Percentiles rank a stretch among this genome's conserved stretches.
Evolutionary conservation across 805 yeast genomes (phyloP).

Genomic region (Wickerhamiella musiphila): DNA sequence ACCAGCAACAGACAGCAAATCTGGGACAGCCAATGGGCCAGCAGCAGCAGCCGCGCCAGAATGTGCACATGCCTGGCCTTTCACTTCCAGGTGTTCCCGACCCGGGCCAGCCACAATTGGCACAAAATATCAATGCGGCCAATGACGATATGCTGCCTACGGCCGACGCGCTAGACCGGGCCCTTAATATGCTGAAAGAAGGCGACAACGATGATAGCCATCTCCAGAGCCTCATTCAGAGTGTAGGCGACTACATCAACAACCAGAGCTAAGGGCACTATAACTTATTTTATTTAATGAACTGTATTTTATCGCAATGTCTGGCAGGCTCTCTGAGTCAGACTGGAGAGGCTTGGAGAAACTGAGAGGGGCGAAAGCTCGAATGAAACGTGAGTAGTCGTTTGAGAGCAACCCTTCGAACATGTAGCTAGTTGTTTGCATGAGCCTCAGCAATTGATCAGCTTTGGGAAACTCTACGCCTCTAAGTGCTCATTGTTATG

Average conservation of each 20-base stretch:
- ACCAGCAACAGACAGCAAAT: not conserved
- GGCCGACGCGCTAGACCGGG: conserved; percentile 7
- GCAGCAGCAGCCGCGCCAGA: not conserved
- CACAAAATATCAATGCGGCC: not conserved
- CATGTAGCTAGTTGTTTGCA: no score
- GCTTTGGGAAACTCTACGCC: no score
- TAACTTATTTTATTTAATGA: conserved; percentile 2
- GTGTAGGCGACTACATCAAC: conserved; percentile 17
- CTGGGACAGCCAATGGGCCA: not conserved
- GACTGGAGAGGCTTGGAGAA: no score
- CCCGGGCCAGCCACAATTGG: conserved; percentile 1
- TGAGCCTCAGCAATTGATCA: no score
- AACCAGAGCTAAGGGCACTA: conserved; percentile 4
- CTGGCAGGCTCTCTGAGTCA: no score
- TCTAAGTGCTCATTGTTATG: no score
- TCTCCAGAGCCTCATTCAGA: conserved; percentile 16
- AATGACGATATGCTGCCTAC: conserved; percentile 5
- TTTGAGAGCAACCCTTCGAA: no score
- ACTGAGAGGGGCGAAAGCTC: no score
- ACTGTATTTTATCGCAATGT: conserved; percentile 1
- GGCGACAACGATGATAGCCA: conserved; percentile 9
- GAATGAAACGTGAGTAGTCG: no score
- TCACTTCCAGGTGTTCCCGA: conserved; percentile 2
- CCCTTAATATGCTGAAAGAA: conserved; percentile 4
- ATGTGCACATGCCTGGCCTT: not conserved